phyloP scores from a whole-genome alignment of 768 basidiomycete genomes.

The Pleurotus cornucopiae region DNA sequence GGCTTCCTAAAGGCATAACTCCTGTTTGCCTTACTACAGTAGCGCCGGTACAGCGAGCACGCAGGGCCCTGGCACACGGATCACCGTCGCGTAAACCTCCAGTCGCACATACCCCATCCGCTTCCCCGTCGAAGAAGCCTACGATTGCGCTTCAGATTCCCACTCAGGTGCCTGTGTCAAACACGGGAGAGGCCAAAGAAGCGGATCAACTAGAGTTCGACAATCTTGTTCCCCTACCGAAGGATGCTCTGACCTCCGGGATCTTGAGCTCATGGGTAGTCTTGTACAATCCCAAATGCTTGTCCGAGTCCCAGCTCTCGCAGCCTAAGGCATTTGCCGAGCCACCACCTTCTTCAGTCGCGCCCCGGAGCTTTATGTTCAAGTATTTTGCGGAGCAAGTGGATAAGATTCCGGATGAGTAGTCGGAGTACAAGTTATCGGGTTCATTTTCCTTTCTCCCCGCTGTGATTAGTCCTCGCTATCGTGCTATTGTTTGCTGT shows the following conservation, averaged over 20 bases:
- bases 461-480: background rate
- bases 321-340: background rate
- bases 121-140: background rate
- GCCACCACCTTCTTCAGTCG: background rate
- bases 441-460: background rate
- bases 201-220: background rate
- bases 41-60: background rate
- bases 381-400: constrained; percentile 1
- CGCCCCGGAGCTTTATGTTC: background rate
- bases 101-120: background rate
- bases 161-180: background rate
- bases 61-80: background rate
- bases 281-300: background rate
- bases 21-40: background rate
- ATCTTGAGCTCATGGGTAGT: background rate
- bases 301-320: background rate
- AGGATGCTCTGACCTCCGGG: background rate
- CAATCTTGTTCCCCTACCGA: background rate
- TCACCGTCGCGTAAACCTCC: background rate
- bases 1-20: background rate
- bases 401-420: background rate
- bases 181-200: background rate
- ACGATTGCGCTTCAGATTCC: background rate
- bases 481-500: background rate
- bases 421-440: no score